Evolutionary conservation across 345 rosid genomes (phyloP), one percentile per base, ranked within the genome.

Genomic region (Euphorbia lathyris): DNA sequence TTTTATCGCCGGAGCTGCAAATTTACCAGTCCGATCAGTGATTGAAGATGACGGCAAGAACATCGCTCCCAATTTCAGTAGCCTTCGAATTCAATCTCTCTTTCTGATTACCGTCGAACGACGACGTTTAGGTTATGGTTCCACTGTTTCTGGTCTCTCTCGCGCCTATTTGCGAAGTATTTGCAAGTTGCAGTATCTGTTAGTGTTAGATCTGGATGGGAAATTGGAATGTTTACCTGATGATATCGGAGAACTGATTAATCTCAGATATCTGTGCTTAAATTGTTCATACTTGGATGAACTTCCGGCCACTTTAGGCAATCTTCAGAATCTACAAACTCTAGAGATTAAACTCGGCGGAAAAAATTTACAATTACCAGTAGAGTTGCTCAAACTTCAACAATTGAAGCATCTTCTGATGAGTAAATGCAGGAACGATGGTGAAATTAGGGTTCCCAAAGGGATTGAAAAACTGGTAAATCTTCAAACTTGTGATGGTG

Each of bases 401-500:
- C 57, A 47, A 9, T 19, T 72, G 66, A 72, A 69, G 34, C 76
- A 65, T 22, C 57, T 65, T 22, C 13, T 45, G 1, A 32, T 65
- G 70, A 48, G 68, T 23, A 38, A 40, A 14, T 7, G 7, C 23
- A 17, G 8, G 0, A 4, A 14, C 45, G n/a, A 55, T 55, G 6
- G 69, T 55, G 75, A 29, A 72, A 40, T 72, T 53, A 53, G 42
- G 27, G 69, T 64, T 27, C 57, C 56, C 20, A 42, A 55, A 5
- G 61, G 43, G 2, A 53, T 72, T 19, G 56, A 42, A 30, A 27
- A 11, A 7, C 0, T 55, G 55, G 43, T 25, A 22, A 53, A 55
- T 63, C 69, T 72, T 45, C 75, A 64, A 9, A 72, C 75, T 26
- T 64, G 27, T 4, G 66, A 20, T 55, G 75, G 75, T 25, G 47